phyloP scores from a whole-genome alignment of 192 early-diverging fungal genomes.

The Endogone sp. region DNA sequence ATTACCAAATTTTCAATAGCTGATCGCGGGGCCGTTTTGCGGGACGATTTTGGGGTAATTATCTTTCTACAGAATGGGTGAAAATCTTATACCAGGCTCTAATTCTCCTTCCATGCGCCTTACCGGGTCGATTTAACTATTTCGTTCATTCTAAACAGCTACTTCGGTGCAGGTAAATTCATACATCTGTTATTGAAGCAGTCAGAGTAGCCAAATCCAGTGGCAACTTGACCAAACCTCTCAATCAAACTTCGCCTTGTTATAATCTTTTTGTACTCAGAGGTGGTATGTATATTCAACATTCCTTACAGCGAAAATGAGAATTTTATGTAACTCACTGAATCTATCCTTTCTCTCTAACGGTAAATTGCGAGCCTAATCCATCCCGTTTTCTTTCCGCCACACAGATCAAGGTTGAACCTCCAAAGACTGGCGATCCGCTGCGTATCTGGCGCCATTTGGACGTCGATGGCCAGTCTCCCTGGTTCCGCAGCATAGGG shows the following conservation, averaged over 20 bases:
- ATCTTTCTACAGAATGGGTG: background rate
- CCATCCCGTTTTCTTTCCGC: background rate
- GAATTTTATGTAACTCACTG: too few species aligned
- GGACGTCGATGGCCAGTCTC: conserved; percentile 37
- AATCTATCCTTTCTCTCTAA: too few species aligned
- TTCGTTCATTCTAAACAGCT: background rate
- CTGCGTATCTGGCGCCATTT: conserved; percentile 40
- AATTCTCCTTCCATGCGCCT: too few species aligned
- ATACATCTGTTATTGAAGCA: too few species aligned
- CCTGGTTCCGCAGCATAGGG: conserved; percentile 41
- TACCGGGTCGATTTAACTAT: too few species aligned
- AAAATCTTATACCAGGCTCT: background rate
- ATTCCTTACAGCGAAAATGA: background rate
- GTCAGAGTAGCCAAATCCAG: conserved; percentile 1
- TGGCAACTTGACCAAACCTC: background rate
- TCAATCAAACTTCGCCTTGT: conserved; percentile 1
- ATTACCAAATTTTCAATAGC: conserved; percentile 7
- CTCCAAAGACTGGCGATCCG: conserved; percentile 40
- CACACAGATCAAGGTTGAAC: conserved; percentile 41
- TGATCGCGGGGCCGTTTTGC: conserved; percentile 49
- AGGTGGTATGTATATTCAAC: conserved; percentile 31
- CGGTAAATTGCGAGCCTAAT: background rate
- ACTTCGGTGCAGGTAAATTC: background rate
- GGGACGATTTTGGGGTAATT: conserved; percentile 44
- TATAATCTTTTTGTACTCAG: conserved; percentile 10